Evolutionary conservation across 139 green algal species (phyloP).

Genomic region (Dunaliella sp.): DNA sequence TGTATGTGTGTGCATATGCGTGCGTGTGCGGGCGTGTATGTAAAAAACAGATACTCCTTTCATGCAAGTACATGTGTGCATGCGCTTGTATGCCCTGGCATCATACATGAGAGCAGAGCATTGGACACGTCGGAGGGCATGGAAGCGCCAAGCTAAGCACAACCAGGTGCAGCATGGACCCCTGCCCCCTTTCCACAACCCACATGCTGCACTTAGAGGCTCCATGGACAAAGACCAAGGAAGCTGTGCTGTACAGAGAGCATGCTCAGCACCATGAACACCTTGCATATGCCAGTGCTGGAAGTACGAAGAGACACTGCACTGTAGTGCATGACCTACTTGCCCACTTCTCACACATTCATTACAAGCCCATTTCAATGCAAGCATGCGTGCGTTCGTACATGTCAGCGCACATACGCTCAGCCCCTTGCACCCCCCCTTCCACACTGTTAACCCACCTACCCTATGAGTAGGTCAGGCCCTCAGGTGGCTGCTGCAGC

Average conservation of each 20-base stretch:
- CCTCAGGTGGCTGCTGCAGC: conserved; percentile 89
- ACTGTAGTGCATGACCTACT: not conserved
- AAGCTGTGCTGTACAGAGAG: no score
- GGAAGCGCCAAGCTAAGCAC: no score
- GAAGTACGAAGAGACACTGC: not conserved
- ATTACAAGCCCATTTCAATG: not conserved
- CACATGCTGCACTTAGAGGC: no score
- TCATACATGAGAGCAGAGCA: not conserved
- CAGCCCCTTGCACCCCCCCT: not conserved
- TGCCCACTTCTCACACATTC: not conserved
- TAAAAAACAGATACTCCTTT: not conserved
- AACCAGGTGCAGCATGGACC: no score
- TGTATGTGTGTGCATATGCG: not conserved
- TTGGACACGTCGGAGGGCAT: no score
- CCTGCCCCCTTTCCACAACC: no score
- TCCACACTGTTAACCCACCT: not conserved
- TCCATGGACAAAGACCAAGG: no score
- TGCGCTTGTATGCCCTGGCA: not conserved
- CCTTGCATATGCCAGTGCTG: not conserved
- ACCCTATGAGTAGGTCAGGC: conserved; percentile 29
- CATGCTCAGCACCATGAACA: no score
- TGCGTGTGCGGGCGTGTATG: no score
- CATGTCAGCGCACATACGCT: not conserved
- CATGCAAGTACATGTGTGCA: not conserved
- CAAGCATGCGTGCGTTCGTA: not conserved